phyloP scores from a whole-genome alignment of 352 stramenopile genomes.

The Globisporangium nagaii region DNA sequence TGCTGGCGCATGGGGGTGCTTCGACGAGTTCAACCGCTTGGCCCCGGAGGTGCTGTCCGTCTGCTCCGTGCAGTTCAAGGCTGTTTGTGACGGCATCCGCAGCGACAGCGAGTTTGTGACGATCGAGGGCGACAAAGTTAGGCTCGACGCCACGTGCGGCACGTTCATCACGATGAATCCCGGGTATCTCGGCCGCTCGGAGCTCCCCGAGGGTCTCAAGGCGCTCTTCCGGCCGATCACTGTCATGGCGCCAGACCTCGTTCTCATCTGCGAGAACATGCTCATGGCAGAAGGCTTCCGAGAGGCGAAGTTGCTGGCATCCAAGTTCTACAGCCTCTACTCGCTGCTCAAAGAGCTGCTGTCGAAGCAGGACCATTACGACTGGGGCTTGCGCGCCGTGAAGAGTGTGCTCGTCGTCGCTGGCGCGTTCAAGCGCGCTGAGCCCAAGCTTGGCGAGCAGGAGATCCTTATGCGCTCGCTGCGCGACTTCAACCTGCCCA shows the following conservation, averaged over 20 bases:
- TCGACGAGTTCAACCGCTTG: slow-evolving; percentile 95
- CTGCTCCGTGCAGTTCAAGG: slow-evolving; percentile 93
- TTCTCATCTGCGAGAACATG: slow-evolving; percentile 97
- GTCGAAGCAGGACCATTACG: slow-evolving; percentile 94
- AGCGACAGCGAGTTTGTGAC: slow-evolving; percentile 75
- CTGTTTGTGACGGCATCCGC: slow-evolving; percentile 92
- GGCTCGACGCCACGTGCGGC: slow-evolving; percentile 85
- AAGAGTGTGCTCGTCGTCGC: slow-evolving; percentile 94
- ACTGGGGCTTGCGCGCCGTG: slow-evolving; percentile 93
- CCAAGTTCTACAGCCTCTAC: slow-evolving; percentile 95
- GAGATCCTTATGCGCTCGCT: slow-evolving; percentile 92
- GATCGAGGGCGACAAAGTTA: slow-evolving; percentile 90
- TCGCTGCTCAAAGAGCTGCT: slow-evolving; percentile 90
- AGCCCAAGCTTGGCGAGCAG: slow-evolving; percentile 89
- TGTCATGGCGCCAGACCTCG: slow-evolving; percentile 94
- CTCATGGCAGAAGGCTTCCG: slow-evolving; percentile 95
- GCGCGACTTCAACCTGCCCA: slow-evolving; percentile 95
- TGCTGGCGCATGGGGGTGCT: slow-evolving; percentile 92
- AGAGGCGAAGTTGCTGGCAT: slow-evolving; percentile 88
- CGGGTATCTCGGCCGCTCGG: slow-evolving; percentile 90
- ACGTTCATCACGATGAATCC: slow-evolving; percentile 98
- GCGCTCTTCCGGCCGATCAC: slow-evolving; percentile 94
- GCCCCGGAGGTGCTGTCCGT: slow-evolving; percentile 90
- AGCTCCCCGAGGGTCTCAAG: slow-evolving; percentile 94
- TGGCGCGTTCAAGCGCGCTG: slow-evolving; percentile 89